These are phyloP conservation scores for Amanita rimosa DNA, from an alignment of 768 basidiomycete species.

Conservation along the genomic window DNA sequence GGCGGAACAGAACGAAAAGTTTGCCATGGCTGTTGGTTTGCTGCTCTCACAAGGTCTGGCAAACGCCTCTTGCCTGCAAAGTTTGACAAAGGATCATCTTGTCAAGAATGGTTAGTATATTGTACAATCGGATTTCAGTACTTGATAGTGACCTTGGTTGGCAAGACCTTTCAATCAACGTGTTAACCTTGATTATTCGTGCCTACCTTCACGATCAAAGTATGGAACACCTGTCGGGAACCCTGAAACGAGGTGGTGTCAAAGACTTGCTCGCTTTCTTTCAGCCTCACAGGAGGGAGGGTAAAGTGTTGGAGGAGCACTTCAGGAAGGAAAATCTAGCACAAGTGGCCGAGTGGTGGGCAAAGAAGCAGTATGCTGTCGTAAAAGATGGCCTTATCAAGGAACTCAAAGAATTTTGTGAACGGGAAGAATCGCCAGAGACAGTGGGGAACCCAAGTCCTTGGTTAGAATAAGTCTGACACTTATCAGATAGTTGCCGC, in stretches of 20 bases:
- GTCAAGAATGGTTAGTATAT: conserved; percentile 73
- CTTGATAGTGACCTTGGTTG: conserved; percentile 1
- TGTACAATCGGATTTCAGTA: not conserved
- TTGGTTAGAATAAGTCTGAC: conserved; percentile 7
- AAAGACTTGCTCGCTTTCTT: conserved; percentile 84
- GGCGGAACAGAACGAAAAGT: conserved; percentile 65
- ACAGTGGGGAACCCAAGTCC: conserved; percentile 31
- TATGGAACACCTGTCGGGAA: conserved; percentile 78
- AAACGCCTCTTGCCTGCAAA: conserved; percentile 65
- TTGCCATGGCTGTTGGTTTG: conserved; percentile 72
- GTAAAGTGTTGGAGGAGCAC: conserved; percentile 68
- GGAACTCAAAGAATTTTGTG: conserved; percentile 59
- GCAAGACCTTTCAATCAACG: conserved; percentile 65
- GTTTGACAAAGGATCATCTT: conserved; percentile 86
- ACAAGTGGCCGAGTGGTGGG: conserved; percentile 88
- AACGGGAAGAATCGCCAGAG: conserved; percentile 56
- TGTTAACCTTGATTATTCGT: conserved; percentile 71
- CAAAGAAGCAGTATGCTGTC: conserved; percentile 76
- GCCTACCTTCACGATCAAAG: conserved; percentile 73
- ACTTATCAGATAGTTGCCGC: conserved; percentile 55
- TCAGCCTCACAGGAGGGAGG: conserved; percentile 71
- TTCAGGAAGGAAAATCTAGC: conserved; percentile 74
- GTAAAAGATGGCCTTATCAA: conserved; percentile 69
- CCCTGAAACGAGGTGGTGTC: conserved; percentile 78
- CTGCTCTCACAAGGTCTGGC: conserved; percentile 79